Evolutionary conservation across 371 early-diverging fungal species (phyloP).

Genomic region (Mortierella sp.): DNA sequence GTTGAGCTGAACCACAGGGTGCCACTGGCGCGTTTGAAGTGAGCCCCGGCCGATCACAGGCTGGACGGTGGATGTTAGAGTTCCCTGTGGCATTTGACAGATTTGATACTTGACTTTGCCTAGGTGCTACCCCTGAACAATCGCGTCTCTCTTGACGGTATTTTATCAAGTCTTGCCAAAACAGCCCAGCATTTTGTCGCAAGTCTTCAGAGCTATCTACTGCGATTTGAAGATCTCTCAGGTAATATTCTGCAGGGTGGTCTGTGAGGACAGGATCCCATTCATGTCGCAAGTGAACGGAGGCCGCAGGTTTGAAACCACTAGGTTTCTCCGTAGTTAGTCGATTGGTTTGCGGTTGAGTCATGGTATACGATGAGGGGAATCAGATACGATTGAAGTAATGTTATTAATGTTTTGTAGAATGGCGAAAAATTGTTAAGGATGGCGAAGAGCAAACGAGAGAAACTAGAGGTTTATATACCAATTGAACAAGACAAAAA

Average conservation of each 20-base stretch:
- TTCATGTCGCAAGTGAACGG: background rate
- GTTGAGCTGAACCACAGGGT: too few relatives aligned
- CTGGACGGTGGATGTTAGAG: too few relatives aligned
- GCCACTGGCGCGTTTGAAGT: too few relatives aligned
- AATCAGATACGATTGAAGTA: too few relatives aligned
- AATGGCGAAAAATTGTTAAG: background rate
- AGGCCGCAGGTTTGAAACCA: background rate
- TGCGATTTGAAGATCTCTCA: background rate
- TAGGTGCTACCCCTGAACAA: background rate
- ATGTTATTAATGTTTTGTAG: background rate
- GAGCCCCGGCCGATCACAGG: too few relatives aligned
- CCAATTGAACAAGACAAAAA: background rate
- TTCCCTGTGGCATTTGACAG: too few relatives aligned
- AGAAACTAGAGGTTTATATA: background rate
- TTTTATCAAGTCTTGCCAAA: slow-evolving; percentile 5
- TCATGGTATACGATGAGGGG: background rate
- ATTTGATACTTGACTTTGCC: background rate
- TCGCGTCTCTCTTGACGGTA: background rate
- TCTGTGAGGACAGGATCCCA: slow-evolving; percentile 10
- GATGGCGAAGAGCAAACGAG: background rate
- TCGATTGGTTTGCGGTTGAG: background rate
- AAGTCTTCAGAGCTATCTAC: background rate
- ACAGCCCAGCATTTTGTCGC: background rate
- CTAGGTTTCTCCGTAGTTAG: background rate
- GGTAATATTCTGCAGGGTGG: background rate